phyloP scores from a whole-genome alignment of 2,329 filamentous ascomycete genomes.

The Penicillium decumbens region DNA sequence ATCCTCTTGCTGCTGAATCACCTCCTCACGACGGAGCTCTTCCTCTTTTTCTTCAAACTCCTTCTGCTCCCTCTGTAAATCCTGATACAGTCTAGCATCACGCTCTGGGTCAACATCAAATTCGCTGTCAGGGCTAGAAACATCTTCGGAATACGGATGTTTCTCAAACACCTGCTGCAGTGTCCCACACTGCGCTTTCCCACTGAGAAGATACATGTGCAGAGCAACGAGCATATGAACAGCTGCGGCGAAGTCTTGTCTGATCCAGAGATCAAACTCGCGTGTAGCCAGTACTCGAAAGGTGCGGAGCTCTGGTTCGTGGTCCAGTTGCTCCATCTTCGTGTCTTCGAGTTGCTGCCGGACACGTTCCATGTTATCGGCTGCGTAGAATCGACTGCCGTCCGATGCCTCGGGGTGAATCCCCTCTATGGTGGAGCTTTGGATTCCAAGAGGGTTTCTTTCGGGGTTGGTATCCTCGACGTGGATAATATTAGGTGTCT shows the following conservation, averaged over 20 bases:
- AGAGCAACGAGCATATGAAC: constrained; percentile 20
- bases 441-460: neutral
- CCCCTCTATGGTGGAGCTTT: neutral
- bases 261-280: constrained; percentile 28
- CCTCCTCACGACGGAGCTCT: constrained; percentile 9
- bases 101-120: neutral
- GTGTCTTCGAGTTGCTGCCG: constrained; percentile 16
- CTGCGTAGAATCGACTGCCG: constrained; percentile 14
- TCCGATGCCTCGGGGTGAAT: neutral
- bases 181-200: constrained; percentile 21
- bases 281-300: constrained; percentile 25
- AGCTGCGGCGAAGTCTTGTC: constrained; percentile 19
- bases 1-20: constrained; percentile 7
- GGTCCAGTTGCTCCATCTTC: constrained; percentile 11
- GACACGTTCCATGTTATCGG: constrained; percentile 15
- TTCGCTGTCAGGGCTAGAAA: neutral
- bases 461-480: neutral
- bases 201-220: constrained; percentile 27
- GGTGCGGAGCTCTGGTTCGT: constrained; percentile 13
- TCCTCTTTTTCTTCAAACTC: constrained; percentile 11
- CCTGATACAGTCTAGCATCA: constrained; percentile 1
- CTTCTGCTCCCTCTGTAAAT: constrained; percentile 8
- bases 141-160: constrained; percentile 14
- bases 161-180: constrained; percentile 22
- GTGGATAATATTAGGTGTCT: neutral